Evolutionary conservation across 495 filamentous ascomycete species (phyloP).

Genomic region (Podospora fimiseda): DNA sequence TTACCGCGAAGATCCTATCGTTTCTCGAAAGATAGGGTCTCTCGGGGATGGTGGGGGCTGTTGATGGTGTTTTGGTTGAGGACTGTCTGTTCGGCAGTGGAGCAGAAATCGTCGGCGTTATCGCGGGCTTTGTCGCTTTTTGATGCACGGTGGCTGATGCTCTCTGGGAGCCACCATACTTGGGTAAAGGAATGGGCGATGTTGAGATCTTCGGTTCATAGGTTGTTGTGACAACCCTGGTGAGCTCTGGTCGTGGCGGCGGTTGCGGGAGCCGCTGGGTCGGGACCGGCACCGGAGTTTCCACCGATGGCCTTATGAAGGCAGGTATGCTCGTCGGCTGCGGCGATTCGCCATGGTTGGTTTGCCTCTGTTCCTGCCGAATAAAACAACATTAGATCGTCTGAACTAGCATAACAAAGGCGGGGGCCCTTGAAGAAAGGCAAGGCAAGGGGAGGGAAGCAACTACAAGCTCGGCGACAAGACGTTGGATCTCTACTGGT

Average conservation of each 20-base stretch:
- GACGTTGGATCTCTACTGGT: constrained; percentile 1
- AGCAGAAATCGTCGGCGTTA: neutral
- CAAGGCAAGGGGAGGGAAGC: too few species aligned
- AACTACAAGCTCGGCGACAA: constrained; percentile 10
- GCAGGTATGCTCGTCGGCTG: too few species aligned
- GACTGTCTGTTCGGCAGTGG: neutral
- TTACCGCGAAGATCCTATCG: constrained; percentile 19
- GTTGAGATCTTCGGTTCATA: neutral
- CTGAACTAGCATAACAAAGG: too few species aligned
- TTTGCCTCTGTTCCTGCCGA: too few species aligned
- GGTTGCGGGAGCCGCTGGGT: neutral
- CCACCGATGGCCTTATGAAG: neutral
- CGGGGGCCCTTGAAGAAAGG: too few species aligned
- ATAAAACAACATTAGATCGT: too few species aligned
- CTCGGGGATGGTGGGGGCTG: neutral
- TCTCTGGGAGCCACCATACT: neutral
- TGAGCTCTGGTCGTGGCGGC: neutral
- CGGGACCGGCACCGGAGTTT: neutral
- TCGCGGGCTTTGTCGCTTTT: neutral
- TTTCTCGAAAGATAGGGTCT: neutral
- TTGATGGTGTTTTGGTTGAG: neutral
- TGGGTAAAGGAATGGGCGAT: neutral
- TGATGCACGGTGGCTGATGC: neutral
- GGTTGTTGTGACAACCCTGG: neutral
- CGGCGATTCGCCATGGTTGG: too few species aligned